Conservation (phyloP, 83 land plant species). For the Picea mariana region DNA sequence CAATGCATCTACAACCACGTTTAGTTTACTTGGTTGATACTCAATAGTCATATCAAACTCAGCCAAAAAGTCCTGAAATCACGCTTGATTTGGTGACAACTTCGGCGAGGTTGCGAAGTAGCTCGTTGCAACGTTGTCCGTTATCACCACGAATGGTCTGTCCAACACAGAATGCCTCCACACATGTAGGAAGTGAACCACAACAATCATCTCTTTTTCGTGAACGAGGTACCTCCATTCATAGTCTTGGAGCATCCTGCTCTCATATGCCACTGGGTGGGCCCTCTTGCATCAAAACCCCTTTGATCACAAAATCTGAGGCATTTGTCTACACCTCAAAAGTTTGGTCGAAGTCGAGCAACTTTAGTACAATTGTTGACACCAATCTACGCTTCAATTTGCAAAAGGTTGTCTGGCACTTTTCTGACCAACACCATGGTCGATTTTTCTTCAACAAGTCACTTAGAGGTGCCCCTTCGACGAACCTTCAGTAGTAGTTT, state of each 20-base stretch:
- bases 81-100: too few relatives aligned
- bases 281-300: neutral
- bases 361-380: neutral
- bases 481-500: conserved; percentile 17
- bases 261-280: neutral
- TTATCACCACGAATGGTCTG: too few relatives aligned
- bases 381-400: neutral
- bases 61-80: too few relatives aligned
- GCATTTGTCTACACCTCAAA: neutral
- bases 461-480: neutral
- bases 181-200: too few relatives aligned
- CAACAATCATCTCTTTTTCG: neutral
- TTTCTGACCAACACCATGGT: neutral
- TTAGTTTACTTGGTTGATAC: too few relatives aligned
- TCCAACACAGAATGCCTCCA: too few relatives aligned
- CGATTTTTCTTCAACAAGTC: conserved; percentile 12
- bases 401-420: neutral
- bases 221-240: neutral
- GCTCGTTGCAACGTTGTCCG: too few relatives aligned
- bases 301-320: neutral
- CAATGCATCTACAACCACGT: too few relatives aligned
- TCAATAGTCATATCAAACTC: too few relatives aligned
- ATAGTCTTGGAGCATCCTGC: neutral
- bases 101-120: too few relatives aligned
- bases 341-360: neutral